Evolutionary conservation across 768 basidiomycete species (phyloP).

Genomic region (Mycena vulgaris): DNA sequence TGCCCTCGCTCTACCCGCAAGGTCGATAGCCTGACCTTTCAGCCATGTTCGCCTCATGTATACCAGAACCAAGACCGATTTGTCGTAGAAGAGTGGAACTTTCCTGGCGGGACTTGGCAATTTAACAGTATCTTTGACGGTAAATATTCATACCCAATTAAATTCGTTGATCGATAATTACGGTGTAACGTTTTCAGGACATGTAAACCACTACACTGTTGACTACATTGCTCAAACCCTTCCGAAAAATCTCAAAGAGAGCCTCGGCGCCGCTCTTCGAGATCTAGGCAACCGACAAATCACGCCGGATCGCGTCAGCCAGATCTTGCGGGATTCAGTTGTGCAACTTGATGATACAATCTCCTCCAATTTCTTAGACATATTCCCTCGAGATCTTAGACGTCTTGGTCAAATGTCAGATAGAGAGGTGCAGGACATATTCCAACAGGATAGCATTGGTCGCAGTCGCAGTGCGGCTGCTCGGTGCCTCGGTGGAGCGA

Average conservation of each 20-base stretch:
- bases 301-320: constrained; percentile 53
- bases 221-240: constrained; percentile 59
- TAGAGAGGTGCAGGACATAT: constrained; percentile 28
- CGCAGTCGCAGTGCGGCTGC: constrained; percentile 29
- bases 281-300: constrained; percentile 47
- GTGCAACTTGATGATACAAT: constrained; percentile 59
- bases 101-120: constrained; percentile 51
- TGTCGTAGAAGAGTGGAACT: constrained; percentile 49
- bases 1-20: constrained; percentile 51
- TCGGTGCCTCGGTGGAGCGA: constrained; percentile 67
- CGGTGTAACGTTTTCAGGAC: constrained; percentile 50
- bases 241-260: constrained; percentile 56
- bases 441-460: constrained; percentile 22
- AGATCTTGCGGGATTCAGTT: constrained; percentile 56
- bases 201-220: constrained; percentile 65
- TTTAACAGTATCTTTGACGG: constrained; percentile 56
- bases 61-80: constrained; percentile 54
- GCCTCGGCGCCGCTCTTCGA: constrained; percentile 45
- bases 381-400: constrained; percentile 56
- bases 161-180: constrained; percentile 42
- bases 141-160: constrained; percentile 25
- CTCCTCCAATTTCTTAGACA: constrained; percentile 57
- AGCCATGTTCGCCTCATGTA: constrained; percentile 51
- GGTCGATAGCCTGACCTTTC: constrained; percentile 49
- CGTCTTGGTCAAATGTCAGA: constrained; percentile 29